phyloP scores from a whole-genome alignment of 2,329 filamentous ascomycete species.

The Aspergillus tamarii region DNA sequence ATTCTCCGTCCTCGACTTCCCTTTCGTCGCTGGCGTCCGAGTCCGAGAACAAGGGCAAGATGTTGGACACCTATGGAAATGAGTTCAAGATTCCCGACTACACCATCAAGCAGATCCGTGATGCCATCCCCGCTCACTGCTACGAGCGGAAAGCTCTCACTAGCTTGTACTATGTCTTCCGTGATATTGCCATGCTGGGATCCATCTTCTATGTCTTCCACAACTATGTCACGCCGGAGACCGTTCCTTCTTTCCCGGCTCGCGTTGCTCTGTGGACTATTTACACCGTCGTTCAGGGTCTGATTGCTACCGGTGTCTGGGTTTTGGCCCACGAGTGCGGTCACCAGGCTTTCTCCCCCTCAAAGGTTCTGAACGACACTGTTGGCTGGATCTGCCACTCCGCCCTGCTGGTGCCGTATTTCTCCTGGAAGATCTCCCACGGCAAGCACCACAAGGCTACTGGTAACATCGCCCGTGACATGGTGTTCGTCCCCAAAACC shows the following conservation, averaged over 20 bases:
- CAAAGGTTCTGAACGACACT: constrained; percentile 84
- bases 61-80: constrained; percentile 93
- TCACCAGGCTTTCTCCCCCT: constrained; percentile 95
- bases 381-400: constrained; percentile 94
- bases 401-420: constrained; percentile 88
- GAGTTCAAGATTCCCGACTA: constrained; percentile 91
- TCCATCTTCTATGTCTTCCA: constrained; percentile 85
- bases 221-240: constrained; percentile 85
- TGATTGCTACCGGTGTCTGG: constrained; percentile 94
- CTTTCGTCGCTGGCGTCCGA: constrained; percentile 84
- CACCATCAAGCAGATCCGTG: constrained; percentile 95
- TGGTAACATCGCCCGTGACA: constrained; percentile 94
- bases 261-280: constrained; percentile 68
- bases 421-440: constrained; percentile 99
- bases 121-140: constrained; percentile 97
- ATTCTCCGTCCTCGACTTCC: constrained; percentile 81
- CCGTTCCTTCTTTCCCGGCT: constrained; percentile 69
- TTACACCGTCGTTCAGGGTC: constrained; percentile 82
- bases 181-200: constrained; percentile 74
- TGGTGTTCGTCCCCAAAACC: constrained; percentile 97
- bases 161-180: constrained; percentile 80
- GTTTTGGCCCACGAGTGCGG: constrained; percentile 97
- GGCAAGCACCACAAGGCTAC: constrained; percentile 99
- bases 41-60: constrained; percentile 59
- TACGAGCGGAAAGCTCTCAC: constrained; percentile 80